phyloP scores from a whole-genome alignment of 805 yeast species.

The Teunomyces kruisii region DNA sequence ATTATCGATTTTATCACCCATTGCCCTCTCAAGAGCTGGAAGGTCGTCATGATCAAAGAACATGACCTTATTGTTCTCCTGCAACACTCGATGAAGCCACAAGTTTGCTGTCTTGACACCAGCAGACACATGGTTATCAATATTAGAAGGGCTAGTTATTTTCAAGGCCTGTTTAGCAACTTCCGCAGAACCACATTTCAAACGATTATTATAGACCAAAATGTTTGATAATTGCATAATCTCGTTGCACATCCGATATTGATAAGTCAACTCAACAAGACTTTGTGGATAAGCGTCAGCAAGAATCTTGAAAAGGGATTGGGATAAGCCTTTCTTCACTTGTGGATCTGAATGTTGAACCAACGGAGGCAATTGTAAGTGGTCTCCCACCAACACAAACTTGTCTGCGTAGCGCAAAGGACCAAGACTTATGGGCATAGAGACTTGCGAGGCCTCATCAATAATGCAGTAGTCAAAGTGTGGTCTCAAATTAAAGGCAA shows the following conservation, averaged over 20 bases:
- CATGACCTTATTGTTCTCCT: slow-evolving; percentile 59
- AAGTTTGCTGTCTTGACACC: slow-evolving; percentile 3
- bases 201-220: slow-evolving; percentile 70
- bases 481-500: slow-evolving; percentile 51
- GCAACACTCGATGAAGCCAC: slow-evolving; percentile 62
- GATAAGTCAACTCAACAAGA: slow-evolving; percentile 75
- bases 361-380: slow-evolving; percentile 87
- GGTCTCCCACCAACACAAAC: slow-evolving; percentile 95
- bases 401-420: slow-evolving; percentile 76
- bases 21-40: slow-evolving; percentile 53
- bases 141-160: slow-evolving; percentile 43
- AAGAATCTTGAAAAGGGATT: slow-evolving; percentile 72
- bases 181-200: slow-evolving; percentile 68
- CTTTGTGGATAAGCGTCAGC: slow-evolving; percentile 72
- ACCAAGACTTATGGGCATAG: slow-evolving; percentile 88
- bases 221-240: slow-evolving; percentile 81
- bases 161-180: slow-evolving; percentile 61
- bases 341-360: slow-evolving; percentile 58
- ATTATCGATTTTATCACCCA: slow-evolving; percentile 73
- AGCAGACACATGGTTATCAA: slow-evolving; percentile 13
- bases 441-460: slow-evolving; percentile 95
- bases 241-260: slow-evolving; percentile 91
- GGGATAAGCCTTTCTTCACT: slow-evolving; percentile 67
- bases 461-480: slow-evolving; percentile 89
- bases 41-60: slow-evolving; percentile 78